A percentile compares a stretch with the other conserved stretches of the same genome.
These are phyloP conservation scores for Candida tallmaniae DNA, from an alignment of 805 yeast species.

Conservation along the genomic window DNA sequence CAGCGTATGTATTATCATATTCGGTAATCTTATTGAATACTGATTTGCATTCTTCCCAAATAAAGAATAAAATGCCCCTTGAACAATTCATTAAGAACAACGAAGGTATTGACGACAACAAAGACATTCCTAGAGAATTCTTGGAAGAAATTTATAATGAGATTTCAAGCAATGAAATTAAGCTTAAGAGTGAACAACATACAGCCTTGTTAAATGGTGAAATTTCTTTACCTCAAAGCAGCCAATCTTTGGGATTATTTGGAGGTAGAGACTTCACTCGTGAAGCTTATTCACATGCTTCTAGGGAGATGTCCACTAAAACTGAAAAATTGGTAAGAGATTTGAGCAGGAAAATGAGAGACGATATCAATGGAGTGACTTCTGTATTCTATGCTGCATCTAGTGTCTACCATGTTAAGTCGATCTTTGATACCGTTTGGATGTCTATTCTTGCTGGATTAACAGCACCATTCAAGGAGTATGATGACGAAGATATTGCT, in stretches of 20 bases:
- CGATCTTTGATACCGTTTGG: conserved; percentile 93
- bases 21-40: conserved; percentile 92
- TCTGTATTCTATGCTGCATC: conserved; percentile 71
- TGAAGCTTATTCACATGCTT: conserved; percentile 89
- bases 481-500: conserved; percentile 69
- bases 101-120: conserved; percentile 88
- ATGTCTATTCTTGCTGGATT: conserved; percentile 94
- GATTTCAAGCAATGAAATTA: conserved; percentile 80
- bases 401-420: conserved; percentile 83
- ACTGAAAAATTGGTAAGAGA: conserved; percentile 79
- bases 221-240: conserved; percentile 23
- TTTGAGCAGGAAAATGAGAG: conserved; percentile 48
- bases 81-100: conserved; percentile 86
- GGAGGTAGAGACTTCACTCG: conserved; percentile 64
- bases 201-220: conserved; percentile 79
- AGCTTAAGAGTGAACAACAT: conserved; percentile 88
- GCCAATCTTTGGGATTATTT: conserved; percentile 52
- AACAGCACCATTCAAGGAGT: conserved; percentile 89
- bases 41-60: conserved; percentile 86
- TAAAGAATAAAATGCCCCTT: conserved; percentile 80
- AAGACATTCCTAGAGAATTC: conserved; percentile 72
- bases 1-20: conserved; percentile 88
- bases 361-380: conserved; percentile 27
- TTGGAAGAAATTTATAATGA: conserved; percentile 70
- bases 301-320: conserved; percentile 84